Conservation (phyloP, 2,329 filamentous ascomycete species). For the Fusarium sp. region DNA sequence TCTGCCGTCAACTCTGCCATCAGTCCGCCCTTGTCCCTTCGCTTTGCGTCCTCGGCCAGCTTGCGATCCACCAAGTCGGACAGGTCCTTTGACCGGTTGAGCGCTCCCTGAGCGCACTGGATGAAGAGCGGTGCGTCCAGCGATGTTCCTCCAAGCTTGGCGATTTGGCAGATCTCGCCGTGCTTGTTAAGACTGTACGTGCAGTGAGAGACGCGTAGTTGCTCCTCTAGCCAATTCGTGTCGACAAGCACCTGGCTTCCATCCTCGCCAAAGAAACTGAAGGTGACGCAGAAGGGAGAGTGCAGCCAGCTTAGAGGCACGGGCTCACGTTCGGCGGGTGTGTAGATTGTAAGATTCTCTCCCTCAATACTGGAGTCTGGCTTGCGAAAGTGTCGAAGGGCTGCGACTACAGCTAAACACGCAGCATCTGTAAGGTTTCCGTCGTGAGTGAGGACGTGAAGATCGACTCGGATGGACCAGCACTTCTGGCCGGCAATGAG, state of each 20-base stretch:
- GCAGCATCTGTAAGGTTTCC: slow-evolving; percentile 90
- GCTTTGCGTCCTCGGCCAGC: slow-evolving; percentile 83
- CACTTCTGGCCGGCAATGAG: slow-evolving; percentile 91
- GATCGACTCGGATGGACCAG: slow-evolving; percentile 91
- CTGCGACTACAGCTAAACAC: slow-evolving; percentile 89
- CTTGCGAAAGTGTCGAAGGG: slow-evolving; percentile 90
- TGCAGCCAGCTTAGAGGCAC: slow-evolving; percentile 93
- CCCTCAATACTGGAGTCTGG: slow-evolving; percentile 91
- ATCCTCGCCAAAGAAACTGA: slow-evolving; percentile 84
- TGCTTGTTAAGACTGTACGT: slow-evolving; percentile 90
- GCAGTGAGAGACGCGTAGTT: slow-evolving; percentile 79
- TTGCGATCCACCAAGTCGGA: slow-evolving; percentile 80
- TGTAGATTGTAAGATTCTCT: slow-evolving; percentile 87
- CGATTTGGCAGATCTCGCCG: slow-evolving; percentile 91
- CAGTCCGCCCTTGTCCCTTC: slow-evolving; percentile 83
- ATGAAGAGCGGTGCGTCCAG: slow-evolving; percentile 86
- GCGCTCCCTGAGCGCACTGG: slow-evolving; percentile 80
- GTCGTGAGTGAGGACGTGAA: slow-evolving; percentile 92
- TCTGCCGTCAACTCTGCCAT: slow-evolving; percentile 85
- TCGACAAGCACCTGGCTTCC: slow-evolving; percentile 80
- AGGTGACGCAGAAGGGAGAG: slow-evolving; percentile 91
- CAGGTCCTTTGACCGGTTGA: slow-evolving; percentile 86
- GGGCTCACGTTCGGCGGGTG: slow-evolving; percentile 87
- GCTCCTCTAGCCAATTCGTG: slow-evolving; percentile 81
- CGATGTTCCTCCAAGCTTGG: slow-evolving; percentile 88